Conservation (phyloP, 2,329 filamentous ascomycete species). For the Pyrenophora tritici-repentis region DNA sequence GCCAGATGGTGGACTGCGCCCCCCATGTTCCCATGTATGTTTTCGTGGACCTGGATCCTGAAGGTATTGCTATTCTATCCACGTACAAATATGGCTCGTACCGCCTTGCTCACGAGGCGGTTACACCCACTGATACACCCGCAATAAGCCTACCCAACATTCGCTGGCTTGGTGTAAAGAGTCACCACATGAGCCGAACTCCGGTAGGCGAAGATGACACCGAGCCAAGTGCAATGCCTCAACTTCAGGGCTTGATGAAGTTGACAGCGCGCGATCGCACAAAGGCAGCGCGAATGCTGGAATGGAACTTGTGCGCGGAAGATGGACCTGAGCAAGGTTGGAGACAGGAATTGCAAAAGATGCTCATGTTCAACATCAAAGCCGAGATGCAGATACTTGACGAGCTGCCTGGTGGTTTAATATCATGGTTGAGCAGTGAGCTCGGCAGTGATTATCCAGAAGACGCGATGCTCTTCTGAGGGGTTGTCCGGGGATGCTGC, state of each 20-base stretch:
- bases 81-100: constrained; percentile 76
- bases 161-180: constrained; percentile 67
- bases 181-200: constrained; percentile 34
- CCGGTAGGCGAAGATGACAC: constrained; percentile 18
- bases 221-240: constrained; percentile 13
- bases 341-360: constrained; percentile 66
- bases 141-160: constrained; percentile 55
- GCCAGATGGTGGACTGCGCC: constrained; percentile 45
- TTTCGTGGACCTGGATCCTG: constrained; percentile 76
- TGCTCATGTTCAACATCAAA: constrained; percentile 76
- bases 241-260: constrained; percentile 52
- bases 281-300: constrained; percentile 61
- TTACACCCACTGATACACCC: constrained; percentile 44
- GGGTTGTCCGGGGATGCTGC: no score
- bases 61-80: constrained; percentile 73
- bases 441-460: constrained; percentile 25
- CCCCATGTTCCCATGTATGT: constrained; percentile 60
- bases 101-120: constrained; percentile 63
- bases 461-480: constrained; percentile 36
- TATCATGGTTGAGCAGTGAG: constrained; percentile 35
- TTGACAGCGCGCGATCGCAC: constrained; percentile 64
- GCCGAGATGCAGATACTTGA: constrained; percentile 77
- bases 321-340: constrained; percentile 49
- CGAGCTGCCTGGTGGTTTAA: constrained; percentile 38
- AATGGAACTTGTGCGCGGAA: constrained; percentile 44